Percentiles rank a stretch among this genome's conserved stretches.
Evolutionary conservation across 345 rosid genomes (phyloP).

Genomic region (Camelina laxa): DNA sequence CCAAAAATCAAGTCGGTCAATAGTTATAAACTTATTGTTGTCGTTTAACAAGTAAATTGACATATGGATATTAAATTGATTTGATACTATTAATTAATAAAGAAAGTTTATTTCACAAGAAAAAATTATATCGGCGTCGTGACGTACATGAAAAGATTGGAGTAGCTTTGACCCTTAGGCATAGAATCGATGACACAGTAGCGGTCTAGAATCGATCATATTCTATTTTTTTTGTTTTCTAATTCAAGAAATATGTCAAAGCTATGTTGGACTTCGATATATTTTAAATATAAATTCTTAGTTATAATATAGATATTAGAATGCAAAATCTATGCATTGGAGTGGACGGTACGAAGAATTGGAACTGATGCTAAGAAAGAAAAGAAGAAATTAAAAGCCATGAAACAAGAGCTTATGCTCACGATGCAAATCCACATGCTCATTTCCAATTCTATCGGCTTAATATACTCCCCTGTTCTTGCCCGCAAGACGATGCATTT

Average conservation of each 20-base stretch:
- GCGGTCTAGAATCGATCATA: constrained; percentile 22
- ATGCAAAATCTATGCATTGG: constrained; percentile 30
- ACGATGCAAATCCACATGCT: constrained; percentile 48
- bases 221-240: not conserved
- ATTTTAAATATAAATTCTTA: not conserved
- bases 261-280: not conserved
- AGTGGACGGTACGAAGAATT: constrained; percentile 32
- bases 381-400: constrained; percentile 34
- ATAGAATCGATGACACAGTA: constrained; percentile 14
- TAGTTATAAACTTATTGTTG: not conserved
- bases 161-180: constrained; percentile 22
- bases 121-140: constrained; percentile 13
- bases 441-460: constrained; percentile 38
- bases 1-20: not conserved
- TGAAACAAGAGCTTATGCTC: constrained; percentile 45
- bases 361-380: constrained; percentile 28
- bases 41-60: constrained; percentile 7
- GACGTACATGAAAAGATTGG: constrained; percentile 23
- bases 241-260: not conserved
- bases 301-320: not conserved
- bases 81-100: not conserved
- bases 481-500: constrained; percentile 35
- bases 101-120: constrained; percentile 22
- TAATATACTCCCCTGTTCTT: constrained; percentile 34
- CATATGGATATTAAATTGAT: not conserved